Base-by-base conservation (phyloP, 2,329 filamentous ascomycete species). In the Byssochlamys sp. region DNA sequence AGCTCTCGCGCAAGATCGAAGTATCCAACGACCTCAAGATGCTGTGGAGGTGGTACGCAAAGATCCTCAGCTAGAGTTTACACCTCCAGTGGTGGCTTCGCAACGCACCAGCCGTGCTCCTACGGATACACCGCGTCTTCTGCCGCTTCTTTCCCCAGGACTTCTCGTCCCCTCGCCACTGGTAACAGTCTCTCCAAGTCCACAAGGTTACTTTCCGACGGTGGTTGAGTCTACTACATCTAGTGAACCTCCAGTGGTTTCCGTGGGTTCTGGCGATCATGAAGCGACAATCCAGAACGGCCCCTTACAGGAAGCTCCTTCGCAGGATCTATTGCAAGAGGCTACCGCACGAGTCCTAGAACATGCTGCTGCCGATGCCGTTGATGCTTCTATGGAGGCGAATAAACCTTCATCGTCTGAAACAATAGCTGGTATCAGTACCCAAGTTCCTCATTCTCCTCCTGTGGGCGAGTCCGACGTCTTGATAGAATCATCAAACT, bases 121-220 rank as follows among this genome's bases (percentile, higher is more conserved):
- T 27, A 70, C 64, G 25, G 66, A 71, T 26, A 74, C 74, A 11
- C 74, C 74, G 10, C 69, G 69, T 12, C 64, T 77, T 24, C 63
- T 67, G 28, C 75, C 73, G 14, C 62, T 75, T 35, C 66, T 70
- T 39, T 76, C 75, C 25, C 69, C 73, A 10, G 71, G 70, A 5
- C 66, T 75, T 35, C 71, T 74, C 10, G 62, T 72, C 49, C 70
- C 75, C 5, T 77, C 74, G 26, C 73, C 75, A 12, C 61, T 76
- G 26, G 59, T 71, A 31, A 65, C 68, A 11, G 60, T 59, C 28
- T 61, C 70, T 14, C 60, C 62, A 45, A 63, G 61, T 55, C 48
- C 62, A 3, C 59, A 64, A 11, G 66, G 64, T 9, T 74, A 74
- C 57, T 75, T 75, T 58, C 62, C 66, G n/a, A 56, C 62, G 3